Base-by-base conservation (phyloP, 2,329 filamentous ascomycete genomes). In the Dactylellina drechsleri region DNA sequence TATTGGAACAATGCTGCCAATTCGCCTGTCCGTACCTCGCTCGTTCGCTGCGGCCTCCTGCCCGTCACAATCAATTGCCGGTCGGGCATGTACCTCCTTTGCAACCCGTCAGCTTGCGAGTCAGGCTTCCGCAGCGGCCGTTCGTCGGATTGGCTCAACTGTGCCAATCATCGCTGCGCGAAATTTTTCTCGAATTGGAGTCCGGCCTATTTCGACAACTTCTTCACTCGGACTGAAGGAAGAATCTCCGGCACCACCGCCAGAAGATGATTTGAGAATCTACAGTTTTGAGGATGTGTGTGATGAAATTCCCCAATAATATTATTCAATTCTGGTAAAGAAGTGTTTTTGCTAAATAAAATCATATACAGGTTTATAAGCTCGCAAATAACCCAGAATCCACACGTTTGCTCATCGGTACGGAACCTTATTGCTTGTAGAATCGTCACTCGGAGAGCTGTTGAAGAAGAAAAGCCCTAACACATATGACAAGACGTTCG, bases 401-500 rank as follows among this genome's bases (percentile, higher is more conserved):
- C 7, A 58, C 50, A 16, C 40, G 57, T 45, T 6, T 67, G 23
- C 62, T 74, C 15, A 49, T 74, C 20, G 70, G 70, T 74, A 61
- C 28, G 68, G 4, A 43, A 10, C 18, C 20, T 13, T 20, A 47
- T 23, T 54, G 43, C 41, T 12, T 31, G 1, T 60, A 36, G 1
- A 10, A 36, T 8, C 6, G 6, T 8, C 6, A 58, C 6, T 13
- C 12, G 2, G 15, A 4, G 16, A 47, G 1, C 1, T 47, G n/a
- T 18, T n/a, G 13, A 41, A 31, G 20, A 8, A n/a, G 58, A 87
- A 81, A 78, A 80, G 79, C 81, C n/a, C 79, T 15, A 23, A 43
- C 36, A 13, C 43, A 15, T 79, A 83, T 4, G 79, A 83, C 26
- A 80, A 71, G 91, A 93, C 82, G 87, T 90, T 61, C 91, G 92